Conservation (phyloP, 805 yeast species). For the Saccharomyces eubayanus region DNA sequence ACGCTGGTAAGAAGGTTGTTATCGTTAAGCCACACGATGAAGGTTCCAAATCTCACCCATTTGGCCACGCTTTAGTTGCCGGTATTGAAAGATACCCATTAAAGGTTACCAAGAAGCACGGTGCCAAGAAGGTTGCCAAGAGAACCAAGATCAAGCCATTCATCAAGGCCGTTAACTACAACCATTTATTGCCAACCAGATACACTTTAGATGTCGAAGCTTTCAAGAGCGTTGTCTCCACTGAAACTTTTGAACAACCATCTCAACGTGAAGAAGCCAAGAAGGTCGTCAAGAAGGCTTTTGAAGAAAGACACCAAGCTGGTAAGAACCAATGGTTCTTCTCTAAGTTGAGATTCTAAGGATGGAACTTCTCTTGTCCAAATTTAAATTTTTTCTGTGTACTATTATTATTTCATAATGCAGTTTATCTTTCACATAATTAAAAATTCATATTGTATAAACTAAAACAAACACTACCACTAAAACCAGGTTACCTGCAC, state of each 20-base stretch:
- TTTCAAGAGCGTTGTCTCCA: slow-evolving; percentile 77
- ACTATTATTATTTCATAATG: not conserved
- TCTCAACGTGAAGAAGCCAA: slow-evolving; percentile 95
- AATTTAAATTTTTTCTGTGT: slow-evolving; percentile 1
- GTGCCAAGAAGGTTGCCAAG: slow-evolving; percentile 89
- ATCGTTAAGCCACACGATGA: slow-evolving; percentile 94
- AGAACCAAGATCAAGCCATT: slow-evolving; percentile 96
- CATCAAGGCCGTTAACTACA: slow-evolving; percentile 96
- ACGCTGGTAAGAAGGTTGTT: slow-evolving; percentile 99
- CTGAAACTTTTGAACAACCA: slow-evolving; percentile 91
- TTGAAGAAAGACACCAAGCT: slow-evolving; percentile 96
- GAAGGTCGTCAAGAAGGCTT: slow-evolving; percentile 94
- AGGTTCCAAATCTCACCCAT: slow-evolving; percentile 94
- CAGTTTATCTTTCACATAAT: not conserved
- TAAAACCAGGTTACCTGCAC: not conserved
- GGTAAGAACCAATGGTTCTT: slow-evolving; percentile 99
- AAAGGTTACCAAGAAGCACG: slow-evolving; percentile 87
- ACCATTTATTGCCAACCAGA: slow-evolving; percentile 98
- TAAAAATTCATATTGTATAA: not conserved
- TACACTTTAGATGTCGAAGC: slow-evolving; percentile 92
- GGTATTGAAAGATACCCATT: slow-evolving; percentile 97
- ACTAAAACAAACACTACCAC: not conserved
- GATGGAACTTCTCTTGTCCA: not conserved
- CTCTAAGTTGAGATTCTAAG: slow-evolving; percentile 86
- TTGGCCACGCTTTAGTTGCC: slow-evolving; percentile 97